These are phyloP conservation scores for Oleoguttula mirabilis DNA, from an alignment of 495 filamentous ascomycete genomes.

Conservation along the genomic window DNA sequence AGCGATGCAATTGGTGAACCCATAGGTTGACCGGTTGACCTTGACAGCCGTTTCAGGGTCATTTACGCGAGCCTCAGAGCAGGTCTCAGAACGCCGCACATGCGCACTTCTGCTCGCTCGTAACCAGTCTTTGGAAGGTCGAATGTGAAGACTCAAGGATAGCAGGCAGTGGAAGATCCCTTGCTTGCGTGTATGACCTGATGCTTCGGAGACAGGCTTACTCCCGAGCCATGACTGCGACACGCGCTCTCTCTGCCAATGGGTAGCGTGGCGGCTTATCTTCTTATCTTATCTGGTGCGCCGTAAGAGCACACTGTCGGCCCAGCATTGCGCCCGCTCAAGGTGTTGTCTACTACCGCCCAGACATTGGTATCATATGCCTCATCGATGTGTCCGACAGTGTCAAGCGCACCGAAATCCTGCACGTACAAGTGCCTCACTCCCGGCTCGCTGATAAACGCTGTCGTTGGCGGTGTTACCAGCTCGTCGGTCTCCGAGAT, in stretches of 20 bases:
- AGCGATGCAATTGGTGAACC: too few relatives aligned
- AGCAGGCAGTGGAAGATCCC: too few relatives aligned
- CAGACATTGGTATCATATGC: neutral
- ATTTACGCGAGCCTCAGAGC: too few relatives aligned
- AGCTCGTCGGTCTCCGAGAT: neutral
- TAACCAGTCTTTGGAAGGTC: too few relatives aligned
- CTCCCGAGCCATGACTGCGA: too few relatives aligned
- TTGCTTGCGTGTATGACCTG: too few relatives aligned
- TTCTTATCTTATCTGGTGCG: neutral
- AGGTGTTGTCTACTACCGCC: neutral
- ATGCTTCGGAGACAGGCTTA: too few relatives aligned
- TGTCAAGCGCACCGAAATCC: neutral
- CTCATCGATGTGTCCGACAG: neutral
- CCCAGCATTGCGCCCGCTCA: neutral
- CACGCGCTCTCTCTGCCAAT: neutral
- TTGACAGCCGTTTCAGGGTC: too few relatives aligned
- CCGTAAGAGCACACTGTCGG: neutral
- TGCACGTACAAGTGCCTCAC: neutral
- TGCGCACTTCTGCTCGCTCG: too few relatives aligned
- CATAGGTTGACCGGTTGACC: too few relatives aligned
- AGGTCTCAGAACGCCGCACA: too few relatives aligned
- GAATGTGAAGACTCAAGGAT: too few relatives aligned
- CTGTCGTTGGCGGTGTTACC: neutral
- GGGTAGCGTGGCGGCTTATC: neutral
- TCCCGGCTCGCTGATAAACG: neutral